Base-by-base conservation (phyloP, 2,329 filamentous ascomycete species). In the Pezicula neosporulosa region DNA sequence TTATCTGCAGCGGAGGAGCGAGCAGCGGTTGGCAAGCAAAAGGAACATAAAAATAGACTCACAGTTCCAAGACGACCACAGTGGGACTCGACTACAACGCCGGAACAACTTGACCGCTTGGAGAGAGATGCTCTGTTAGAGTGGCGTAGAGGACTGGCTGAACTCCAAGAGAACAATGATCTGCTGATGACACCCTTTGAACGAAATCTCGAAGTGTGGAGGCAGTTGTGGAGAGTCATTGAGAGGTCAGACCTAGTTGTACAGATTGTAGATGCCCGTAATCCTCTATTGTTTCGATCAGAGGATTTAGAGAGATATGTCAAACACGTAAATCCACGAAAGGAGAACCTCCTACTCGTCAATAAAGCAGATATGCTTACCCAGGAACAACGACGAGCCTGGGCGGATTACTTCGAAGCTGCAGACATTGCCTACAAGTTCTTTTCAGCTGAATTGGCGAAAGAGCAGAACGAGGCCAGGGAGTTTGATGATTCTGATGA, bases 301-400 rank as follows among this genome's bases (percentile, higher is more conserved):
- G 93, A 95, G 61, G 94, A 99, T 75, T 72, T 99, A 55, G 94
- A 97, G 66, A 79, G 77, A 59, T 99, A 99, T 61, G 94, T 99
- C 63, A 95, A 96, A 72, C 90, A 95, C 61, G 87, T 97, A 24
- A 88, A 96, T 63, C 72, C 84, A 2, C 86, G 83, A 67, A 97
- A 99, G 76, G 82, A 91, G 67, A 99, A 97, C 68, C 66, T 99
- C 65, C 70, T 99, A 50, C 77, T 99, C 50, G 93, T 99, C 66
- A 99, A 99, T 78, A 99, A 99, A 77, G 92, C 94, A 43, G 94
- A 99, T 72, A 97, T 99, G 94, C 92, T 99, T 89, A 96, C 92
- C 1, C 70, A 84, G 44, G 83, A 83, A 63, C 95, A 99, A 73
- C 79, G 94, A 58, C 80, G 80, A 58, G 77, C 79, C 0, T 99